Percentiles rank a stretch among this genome's conserved stretches.
phyloP scores from a whole-genome alignment of 192 early-diverging fungal genomes.

The Rhizoclosmatium sp. region DNA sequence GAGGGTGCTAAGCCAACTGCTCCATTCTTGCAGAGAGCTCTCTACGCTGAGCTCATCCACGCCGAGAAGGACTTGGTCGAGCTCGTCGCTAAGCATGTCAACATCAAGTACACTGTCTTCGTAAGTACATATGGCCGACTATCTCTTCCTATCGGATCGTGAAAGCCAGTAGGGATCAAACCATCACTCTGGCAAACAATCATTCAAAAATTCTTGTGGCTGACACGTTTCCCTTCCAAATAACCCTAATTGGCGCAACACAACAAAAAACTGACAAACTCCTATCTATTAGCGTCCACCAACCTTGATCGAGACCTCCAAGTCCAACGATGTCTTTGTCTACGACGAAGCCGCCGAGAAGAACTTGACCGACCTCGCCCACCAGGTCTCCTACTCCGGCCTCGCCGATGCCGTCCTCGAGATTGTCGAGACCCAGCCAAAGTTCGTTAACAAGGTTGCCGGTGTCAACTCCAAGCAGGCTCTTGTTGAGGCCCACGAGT shows the following conservation, averaged over 20 bases:
- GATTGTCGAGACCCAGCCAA: constrained; percentile 35
- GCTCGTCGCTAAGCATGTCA: constrained; percentile 8
- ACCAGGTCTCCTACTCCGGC: constrained; percentile 30
- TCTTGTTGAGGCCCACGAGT: constrained; percentile 1
- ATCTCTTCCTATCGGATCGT: neutral
- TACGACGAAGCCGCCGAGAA: constrained; percentile 32
- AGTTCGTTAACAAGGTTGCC: constrained; percentile 31
- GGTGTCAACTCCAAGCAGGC: constrained; percentile 19
- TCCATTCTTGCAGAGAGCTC: neutral
- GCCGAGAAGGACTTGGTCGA: constrained; percentile 13
- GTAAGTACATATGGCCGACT: neutral
- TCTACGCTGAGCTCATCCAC: constrained; percentile 9
- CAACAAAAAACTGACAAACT: neutral
- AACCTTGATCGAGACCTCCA: constrained; percentile 27
- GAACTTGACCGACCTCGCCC: constrained; percentile 10
- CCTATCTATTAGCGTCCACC: constrained; percentile 21
- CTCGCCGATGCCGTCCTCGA: constrained; percentile 36
- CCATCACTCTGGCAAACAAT: neutral
- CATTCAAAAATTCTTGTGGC: no score
- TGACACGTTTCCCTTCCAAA: neutral
- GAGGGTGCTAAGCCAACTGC: constrained; percentile 7
- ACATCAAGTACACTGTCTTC: constrained; percentile 36
- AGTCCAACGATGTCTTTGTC: constrained; percentile 36
- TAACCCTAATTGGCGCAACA: neutral
- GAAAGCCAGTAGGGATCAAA: neutral